A percentile compares a stretch with the other conserved stretches of the same genome.
These are phyloP conservation scores for Sporisorium iseilematis-ciliati DNA, from an alignment of 1,284 basidiomycete genomes.

Conservation along the genomic window DNA sequence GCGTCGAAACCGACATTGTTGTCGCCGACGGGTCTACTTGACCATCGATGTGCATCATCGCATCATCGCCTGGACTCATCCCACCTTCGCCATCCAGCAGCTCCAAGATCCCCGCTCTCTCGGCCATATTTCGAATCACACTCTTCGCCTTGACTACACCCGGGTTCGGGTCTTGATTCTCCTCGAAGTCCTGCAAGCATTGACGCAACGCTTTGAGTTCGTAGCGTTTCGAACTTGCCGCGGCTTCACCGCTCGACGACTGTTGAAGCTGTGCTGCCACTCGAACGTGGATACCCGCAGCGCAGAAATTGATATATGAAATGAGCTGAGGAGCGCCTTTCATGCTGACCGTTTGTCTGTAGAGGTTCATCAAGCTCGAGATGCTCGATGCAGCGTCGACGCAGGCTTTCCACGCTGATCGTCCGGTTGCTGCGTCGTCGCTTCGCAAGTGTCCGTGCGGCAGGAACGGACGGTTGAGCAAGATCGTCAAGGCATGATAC, in stretches of 20 bases:
- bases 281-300: constrained; percentile 66
- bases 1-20: not conserved
- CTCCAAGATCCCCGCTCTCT: constrained; percentile 18
- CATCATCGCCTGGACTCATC: not conserved
- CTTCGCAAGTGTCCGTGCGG: constrained; percentile 47
- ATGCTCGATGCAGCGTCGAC: constrained; percentile 61
- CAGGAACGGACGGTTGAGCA: constrained; percentile 67
- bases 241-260: constrained; percentile 12
- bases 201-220: constrained; percentile 25
- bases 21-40: not conserved
- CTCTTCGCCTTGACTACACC: constrained; percentile 28
- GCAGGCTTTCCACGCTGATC: constrained; percentile 58
- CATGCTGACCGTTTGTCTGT: constrained; percentile 62
- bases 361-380: constrained; percentile 52
- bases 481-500: constrained; percentile 63
- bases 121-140: constrained; percentile 32
- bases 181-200: constrained; percentile 30
- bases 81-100: constrained; percentile 13
- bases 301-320: constrained; percentile 66
- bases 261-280: constrained; percentile 58
- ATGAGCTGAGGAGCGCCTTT: constrained; percentile 66
- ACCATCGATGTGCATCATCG: not conserved
- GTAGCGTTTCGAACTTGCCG: constrained; percentile 15
- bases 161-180: constrained; percentile 32
- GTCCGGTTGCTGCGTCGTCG: constrained; percentile 34